phyloP scores from a whole-genome alignment of 148 eudicot genomes.

The Rhododendron williamsianum region DNA sequence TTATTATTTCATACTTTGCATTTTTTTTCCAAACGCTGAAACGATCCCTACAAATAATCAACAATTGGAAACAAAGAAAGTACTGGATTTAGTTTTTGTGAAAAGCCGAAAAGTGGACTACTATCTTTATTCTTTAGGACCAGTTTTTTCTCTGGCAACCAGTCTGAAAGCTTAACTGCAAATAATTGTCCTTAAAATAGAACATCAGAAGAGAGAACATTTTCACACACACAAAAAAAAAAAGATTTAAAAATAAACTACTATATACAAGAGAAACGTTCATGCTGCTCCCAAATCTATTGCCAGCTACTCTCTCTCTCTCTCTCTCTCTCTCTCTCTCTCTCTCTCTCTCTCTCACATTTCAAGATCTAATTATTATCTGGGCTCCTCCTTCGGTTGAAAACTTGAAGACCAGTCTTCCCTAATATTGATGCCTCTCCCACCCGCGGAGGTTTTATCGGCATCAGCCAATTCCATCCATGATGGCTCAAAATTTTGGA shows the following conservation, averaged over 20 bases:
- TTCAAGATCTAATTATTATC: not conserved
- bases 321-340: too few species aligned
- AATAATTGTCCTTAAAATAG: not conserved
- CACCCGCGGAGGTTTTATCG: not conserved
- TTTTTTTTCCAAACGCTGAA: not conserved
- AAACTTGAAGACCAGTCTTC: constrained; percentile 10
- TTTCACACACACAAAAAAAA: not conserved
- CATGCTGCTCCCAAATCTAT: not conserved
- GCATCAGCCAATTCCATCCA: constrained; percentile 15
- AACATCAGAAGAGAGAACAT: not conserved
- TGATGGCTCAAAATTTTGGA: constrained; percentile 7
- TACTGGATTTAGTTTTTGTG: too few species aligned
- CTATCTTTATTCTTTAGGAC: not conserved
- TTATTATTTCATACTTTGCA: too few species aligned
- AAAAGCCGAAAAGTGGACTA: not conserved
- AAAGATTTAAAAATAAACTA: not conserved
- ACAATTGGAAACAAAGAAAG: too few species aligned
- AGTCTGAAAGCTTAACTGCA: not conserved
- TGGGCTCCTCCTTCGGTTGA: constrained; percentile 10
- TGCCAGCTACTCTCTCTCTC: not conserved
- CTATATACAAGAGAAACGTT: not conserved
- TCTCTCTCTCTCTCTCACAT: too few species aligned
- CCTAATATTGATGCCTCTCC: not conserved
- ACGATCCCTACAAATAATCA: not conserved
- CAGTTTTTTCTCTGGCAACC: not conserved